A percentile compares a stretch with the other conserved stretches of the same genome.
phyloP scores from a whole-genome alignment of 2,329 filamentous ascomycete genomes.

The Botrytis fragariae region DNA sequence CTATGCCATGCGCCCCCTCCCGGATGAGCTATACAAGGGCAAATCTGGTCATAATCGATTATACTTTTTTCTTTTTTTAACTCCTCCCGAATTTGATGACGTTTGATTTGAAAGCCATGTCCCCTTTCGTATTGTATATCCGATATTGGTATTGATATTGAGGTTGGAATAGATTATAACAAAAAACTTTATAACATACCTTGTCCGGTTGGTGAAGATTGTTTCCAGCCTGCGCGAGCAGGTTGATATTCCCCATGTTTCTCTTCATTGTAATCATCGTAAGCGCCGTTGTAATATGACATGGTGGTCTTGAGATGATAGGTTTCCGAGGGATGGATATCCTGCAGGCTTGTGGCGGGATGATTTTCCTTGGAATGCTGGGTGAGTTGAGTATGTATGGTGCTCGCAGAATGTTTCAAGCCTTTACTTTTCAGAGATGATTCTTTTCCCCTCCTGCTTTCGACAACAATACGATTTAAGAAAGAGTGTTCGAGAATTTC shows the following conservation, averaged over 20 bases:
- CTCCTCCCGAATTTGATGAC: background rate
- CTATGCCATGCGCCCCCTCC: conserved; percentile 5
- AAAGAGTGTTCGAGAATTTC: background rate
- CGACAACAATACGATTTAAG: background rate
- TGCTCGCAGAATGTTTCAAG: background rate
- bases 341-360: conserved; percentile 4
- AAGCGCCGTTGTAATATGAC: conserved; percentile 4
- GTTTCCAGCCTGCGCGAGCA: conserved; percentile 17
- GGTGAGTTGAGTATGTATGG: background rate
- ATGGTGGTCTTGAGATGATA: background rate
- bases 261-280: conserved; percentile 3
- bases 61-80: background rate
- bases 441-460: background rate
- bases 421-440: background rate
- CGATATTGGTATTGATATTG: background rate
- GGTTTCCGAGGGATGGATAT: background rate
- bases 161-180: background rate
- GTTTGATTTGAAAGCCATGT: background rate
- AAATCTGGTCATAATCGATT: background rate
- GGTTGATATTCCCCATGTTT: conserved; percentile 15
- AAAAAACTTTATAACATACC: background rate
- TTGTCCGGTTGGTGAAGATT: background rate
- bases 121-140: background rate
- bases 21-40: background rate
- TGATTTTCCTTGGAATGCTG: background rate